Percentiles rank a stretch among this genome's conserved stretches.
Conservation (phyloP, 148 eudicot species). For the Drosera capensis region DNA sequence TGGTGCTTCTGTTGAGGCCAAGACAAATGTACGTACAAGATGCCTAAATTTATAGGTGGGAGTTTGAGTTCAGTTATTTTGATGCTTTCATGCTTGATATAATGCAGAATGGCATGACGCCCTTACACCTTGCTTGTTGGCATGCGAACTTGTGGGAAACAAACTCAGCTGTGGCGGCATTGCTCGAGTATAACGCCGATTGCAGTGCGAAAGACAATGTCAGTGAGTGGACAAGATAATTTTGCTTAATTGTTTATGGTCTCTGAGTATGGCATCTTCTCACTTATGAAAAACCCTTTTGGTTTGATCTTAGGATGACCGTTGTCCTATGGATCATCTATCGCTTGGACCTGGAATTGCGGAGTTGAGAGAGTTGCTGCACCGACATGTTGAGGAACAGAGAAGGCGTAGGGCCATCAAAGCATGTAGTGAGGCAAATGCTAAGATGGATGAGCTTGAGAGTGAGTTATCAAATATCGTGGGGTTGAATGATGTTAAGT, state of each 20-base stretch:
- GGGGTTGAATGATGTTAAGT: slow-evolving; percentile 72
- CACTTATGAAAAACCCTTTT: slow-evolving; percentile 4
- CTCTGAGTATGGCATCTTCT: not conserved
- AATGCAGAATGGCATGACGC: slow-evolving; percentile 96
- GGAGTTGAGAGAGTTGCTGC: slow-evolving; percentile 52
- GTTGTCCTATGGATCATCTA: slow-evolving; percentile 75
- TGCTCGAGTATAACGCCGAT: slow-evolving; percentile 79
- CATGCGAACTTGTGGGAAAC: slow-evolving; percentile 65
- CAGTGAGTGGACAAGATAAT: slow-evolving; percentile 6
- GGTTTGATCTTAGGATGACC: slow-evolving; percentile 56
- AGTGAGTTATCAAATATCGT: slow-evolving; percentile 51
- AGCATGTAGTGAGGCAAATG: slow-evolving; percentile 87
- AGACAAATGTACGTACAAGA: slow-evolving; percentile 61
- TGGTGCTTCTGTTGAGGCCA: slow-evolving; percentile 86
- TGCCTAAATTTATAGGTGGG: not conserved
- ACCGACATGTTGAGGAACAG: slow-evolving; percentile 59
- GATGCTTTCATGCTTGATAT: slow-evolving; percentile 1
- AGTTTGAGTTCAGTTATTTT: not conserved
- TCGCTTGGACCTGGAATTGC: slow-evolving; percentile 76
- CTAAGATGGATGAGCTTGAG: slow-evolving; percentile 94
- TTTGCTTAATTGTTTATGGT: not conserved
- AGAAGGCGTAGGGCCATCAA: slow-evolving; percentile 68
- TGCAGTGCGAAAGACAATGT: slow-evolving; percentile 89
- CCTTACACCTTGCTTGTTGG: slow-evolving; percentile 98
- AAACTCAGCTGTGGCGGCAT: slow-evolving; percentile 60